Evolutionary conservation across 805 yeast genomes (phyloP), one percentile per base, ranked within the genome.

Genomic region (Wickerhamomyces sydowiorum): DNA sequence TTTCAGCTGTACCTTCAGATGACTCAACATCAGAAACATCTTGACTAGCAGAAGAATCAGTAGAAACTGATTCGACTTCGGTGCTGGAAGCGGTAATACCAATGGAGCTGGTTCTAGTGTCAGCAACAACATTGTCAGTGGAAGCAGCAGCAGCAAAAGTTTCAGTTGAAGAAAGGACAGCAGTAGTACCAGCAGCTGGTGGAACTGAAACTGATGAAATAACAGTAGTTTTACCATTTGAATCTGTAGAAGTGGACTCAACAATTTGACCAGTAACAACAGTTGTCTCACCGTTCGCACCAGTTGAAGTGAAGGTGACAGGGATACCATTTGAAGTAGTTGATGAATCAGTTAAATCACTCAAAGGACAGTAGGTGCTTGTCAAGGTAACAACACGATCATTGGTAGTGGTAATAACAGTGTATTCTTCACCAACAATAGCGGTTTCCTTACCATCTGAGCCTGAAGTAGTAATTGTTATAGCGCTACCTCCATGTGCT

Each of bases 361-460:
- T n/a, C n/a, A n/a, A n/a, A 12, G 36, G 36, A 18, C 36, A 32
- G 36, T 32, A 24, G 17, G 20, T 36, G n/a, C 18, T 36, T 21
- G 24, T 12, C 8, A 18, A 7, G n/a, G 36, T 32, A 15, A 29
- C 15, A 9, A 7, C 15, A 8, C 15, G 18, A 7, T 14, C 32
- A 8, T 9, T 14, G 18, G 32, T 9, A 7, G 32, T 29, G 14
- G 32, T 29, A 15, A 29, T 39, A 10, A 19, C 15, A 15, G 19
- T 29, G 10, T 8, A 40, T 37, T 48, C 40, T 27, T 46, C 44
- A 43, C 46, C 38, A 30, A 51, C 57, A 32, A 56, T 48, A 38
- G 45, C 54, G 30, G 59, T 48, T 49, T 56, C 51, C 29, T 46
- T 51, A 27, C 36, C 36, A 45, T 56, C 57, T 40, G 54, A 41